These are phyloP conservation scores for Pichia sp. DNA, from an alignment of 1,139 yeast species.

Conservation along the genomic window DNA sequence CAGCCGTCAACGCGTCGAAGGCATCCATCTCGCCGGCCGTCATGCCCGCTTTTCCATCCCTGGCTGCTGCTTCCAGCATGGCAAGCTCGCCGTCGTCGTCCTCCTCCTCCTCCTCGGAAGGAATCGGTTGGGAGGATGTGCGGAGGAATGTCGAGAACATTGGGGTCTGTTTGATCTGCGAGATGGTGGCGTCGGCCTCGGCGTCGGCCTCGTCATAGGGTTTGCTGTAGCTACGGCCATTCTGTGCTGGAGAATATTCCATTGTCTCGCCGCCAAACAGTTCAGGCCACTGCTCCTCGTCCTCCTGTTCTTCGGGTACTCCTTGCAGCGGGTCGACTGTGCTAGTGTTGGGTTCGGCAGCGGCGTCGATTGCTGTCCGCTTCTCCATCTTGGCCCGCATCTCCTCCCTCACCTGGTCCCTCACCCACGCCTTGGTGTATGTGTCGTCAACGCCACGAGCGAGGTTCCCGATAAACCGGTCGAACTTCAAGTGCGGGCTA, in stretches of 20 bases:
- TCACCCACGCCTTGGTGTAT: slow-evolving; percentile 17
- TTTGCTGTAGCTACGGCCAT: slow-evolving; percentile 6
- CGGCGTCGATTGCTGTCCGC: background rate
- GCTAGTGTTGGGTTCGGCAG: background rate
- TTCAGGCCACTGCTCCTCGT: slow-evolving; percentile 16
- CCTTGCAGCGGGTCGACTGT: background rate
- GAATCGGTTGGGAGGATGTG: slow-evolving; percentile 18
- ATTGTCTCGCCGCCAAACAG: slow-evolving; percentile 19
- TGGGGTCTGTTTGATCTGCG: slow-evolving; percentile 11
- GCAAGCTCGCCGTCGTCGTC: background rate
- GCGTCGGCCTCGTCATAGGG: background rate
- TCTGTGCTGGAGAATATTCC: slow-evolving; percentile 15
- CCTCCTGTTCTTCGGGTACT: background rate
- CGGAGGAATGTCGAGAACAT: slow-evolving; percentile 15
- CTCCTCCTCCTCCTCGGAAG: background rate
- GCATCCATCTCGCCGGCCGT: slow-evolving; percentile 8
- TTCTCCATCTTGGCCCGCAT: slow-evolving; percentile 15
- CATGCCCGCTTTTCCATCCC: background rate
- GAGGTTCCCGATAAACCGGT: slow-evolving; percentile 26
- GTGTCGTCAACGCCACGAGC: slow-evolving; percentile 21
- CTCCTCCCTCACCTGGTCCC: slow-evolving; percentile 13
- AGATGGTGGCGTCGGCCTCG: slow-evolving; percentile 1
- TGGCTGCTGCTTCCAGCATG: background rate
- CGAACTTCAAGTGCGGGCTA: slow-evolving; percentile 30
- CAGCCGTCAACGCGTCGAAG: slow-evolving; percentile 5